phyloP scores from a whole-genome alignment of 1,139 yeast genomes.

The Lodderomyces elongisporus region DNA sequence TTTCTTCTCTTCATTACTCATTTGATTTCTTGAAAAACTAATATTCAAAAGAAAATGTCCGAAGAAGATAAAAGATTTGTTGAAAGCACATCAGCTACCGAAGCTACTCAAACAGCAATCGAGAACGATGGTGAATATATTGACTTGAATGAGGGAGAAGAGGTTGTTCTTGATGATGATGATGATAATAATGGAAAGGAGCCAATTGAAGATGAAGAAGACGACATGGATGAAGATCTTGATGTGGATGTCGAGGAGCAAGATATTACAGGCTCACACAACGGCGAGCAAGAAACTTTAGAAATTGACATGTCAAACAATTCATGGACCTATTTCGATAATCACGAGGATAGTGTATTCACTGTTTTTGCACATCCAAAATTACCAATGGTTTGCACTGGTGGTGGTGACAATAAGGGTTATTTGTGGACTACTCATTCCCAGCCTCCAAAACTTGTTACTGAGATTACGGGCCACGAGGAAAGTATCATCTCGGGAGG shows the following conservation, averaged over 20 bases:
- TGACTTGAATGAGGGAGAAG: constrained; percentile 53
- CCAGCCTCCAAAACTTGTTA: constrained; percentile 74
- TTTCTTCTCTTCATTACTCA: background rate
- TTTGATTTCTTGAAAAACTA: too few relatives aligned
- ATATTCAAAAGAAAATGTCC: background rate
- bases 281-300: constrained; percentile 29
- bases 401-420: constrained; percentile 91
- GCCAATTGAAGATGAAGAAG: constrained; percentile 37
- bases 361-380: constrained; percentile 74
- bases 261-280: too few relatives aligned
- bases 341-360: constrained; percentile 80
- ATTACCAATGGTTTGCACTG: constrained; percentile 69
- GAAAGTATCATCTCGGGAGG: constrained; percentile 86
- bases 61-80: background rate
- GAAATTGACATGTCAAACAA: constrained; percentile 77
- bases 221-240: constrained; percentile 23
- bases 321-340: constrained; percentile 83
- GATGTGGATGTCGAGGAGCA: constrained; percentile 27
- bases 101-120: background rate
- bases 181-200: constrained; percentile 29
- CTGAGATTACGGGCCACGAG: constrained; percentile 70
- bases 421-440: constrained; percentile 89
- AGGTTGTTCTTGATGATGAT: constrained; percentile 42
- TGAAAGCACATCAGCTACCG: constrained; percentile 1
- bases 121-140: constrained; percentile 45